Conservation (phyloP, 116 monocot species). For the Trichopus zeylanicus region DNA sequence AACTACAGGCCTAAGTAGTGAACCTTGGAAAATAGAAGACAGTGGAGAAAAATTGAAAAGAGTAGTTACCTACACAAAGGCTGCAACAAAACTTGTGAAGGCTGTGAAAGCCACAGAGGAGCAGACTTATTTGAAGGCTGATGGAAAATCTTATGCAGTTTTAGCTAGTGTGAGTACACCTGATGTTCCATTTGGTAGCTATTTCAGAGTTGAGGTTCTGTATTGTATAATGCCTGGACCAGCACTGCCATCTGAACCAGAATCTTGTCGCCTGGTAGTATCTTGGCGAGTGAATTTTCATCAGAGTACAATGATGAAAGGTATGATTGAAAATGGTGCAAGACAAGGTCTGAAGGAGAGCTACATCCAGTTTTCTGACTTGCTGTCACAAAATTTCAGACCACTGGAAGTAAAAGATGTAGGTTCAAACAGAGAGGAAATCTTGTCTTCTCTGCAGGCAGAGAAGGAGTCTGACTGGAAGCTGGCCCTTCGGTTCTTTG, state of each 20-base stretch:
- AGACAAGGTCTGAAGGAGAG: constrained; percentile 84
- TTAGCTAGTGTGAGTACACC: constrained; percentile 78
- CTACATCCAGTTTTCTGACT: constrained; percentile 43
- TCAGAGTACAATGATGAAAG: constrained; percentile 95
- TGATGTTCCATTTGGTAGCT: constrained; percentile 86
- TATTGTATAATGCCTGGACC: constrained; percentile 72
- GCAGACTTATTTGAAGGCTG: constrained; percentile 74
- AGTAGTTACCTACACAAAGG: constrained; percentile 67
- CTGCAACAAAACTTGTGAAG: constrained; percentile 78
- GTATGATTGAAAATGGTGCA: constrained; percentile 95
- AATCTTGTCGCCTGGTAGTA: constrained; percentile 55
- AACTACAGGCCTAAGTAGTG: constrained; percentile 40
- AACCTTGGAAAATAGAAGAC: constrained; percentile 55
- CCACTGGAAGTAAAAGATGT: constrained; percentile 52
- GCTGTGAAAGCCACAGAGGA: constrained; percentile 90
- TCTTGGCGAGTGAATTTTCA: constrained; percentile 85
- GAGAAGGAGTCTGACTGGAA: constrained; percentile 73
- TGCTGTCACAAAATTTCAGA: constrained; percentile 57
- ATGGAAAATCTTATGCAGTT: constrained; percentile 72
- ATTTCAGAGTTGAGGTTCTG: constrained; percentile 71
- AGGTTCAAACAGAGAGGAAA: constrained; percentile 56
- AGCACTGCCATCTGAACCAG: constrained; percentile 43
- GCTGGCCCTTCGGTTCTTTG: constrained; percentile 55
- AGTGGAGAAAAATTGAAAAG: constrained; percentile 67
- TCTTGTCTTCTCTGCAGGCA: constrained; percentile 64